A percentile compares a stretch with the other conserved stretches of the same genome.
phyloP scores from a whole-genome alignment of 2,329 filamentous ascomycete genomes.

The Paraphoma sp. region DNA sequence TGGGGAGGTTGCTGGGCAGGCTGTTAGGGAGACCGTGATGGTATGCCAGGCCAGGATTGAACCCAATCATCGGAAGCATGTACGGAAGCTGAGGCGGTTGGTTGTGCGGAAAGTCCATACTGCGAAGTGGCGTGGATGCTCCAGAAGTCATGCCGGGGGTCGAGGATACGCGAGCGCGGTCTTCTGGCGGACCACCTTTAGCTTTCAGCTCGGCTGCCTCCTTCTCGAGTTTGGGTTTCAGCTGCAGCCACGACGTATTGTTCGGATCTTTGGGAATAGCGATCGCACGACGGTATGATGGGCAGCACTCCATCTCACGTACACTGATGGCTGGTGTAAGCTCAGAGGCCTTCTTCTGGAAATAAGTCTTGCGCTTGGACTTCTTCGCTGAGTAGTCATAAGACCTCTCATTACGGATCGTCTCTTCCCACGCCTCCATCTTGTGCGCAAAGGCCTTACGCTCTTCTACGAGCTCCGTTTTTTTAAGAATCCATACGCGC shows the following conservation, averaged over 20 bases:
- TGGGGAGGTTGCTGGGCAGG: background rate
- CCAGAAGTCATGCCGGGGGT: slow-evolving; percentile 14
- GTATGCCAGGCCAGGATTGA: slow-evolving; percentile 1
- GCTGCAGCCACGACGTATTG: slow-evolving; percentile 43
- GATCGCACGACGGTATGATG: slow-evolving; percentile 48
- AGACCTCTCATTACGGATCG: slow-evolving; percentile 34
- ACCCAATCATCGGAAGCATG: slow-evolving; percentile 9
- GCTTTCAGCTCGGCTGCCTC: slow-evolving; percentile 34
- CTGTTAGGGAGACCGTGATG: background rate
- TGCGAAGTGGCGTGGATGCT: slow-evolving; percentile 24
- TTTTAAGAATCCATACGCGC: slow-evolving; percentile 30
- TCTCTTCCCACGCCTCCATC: slow-evolving; percentile 48
- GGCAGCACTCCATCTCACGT: slow-evolving; percentile 45
- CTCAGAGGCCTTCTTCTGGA: slow-evolving; percentile 44
- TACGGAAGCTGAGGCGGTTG: slow-evolving; percentile 8
- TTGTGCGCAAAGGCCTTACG: slow-evolving; percentile 41
- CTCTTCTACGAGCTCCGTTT: slow-evolving; percentile 32
- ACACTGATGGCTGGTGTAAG: slow-evolving; percentile 46
- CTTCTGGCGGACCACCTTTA: slow-evolving; percentile 10
- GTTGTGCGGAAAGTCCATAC: slow-evolving; percentile 8
- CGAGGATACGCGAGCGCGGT: slow-evolving; percentile 16
- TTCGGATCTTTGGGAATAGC: slow-evolving; percentile 49
- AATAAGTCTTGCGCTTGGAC: slow-evolving; percentile 43
- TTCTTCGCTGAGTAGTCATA: slow-evolving; percentile 42
- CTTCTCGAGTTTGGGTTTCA: slow-evolving; percentile 46